A percentile compares a stretch with the other conserved stretches of the same genome.
Conservation (phyloP, 495 filamentous ascomycete genomes). For the Penicillium ochrochloron region DNA sequence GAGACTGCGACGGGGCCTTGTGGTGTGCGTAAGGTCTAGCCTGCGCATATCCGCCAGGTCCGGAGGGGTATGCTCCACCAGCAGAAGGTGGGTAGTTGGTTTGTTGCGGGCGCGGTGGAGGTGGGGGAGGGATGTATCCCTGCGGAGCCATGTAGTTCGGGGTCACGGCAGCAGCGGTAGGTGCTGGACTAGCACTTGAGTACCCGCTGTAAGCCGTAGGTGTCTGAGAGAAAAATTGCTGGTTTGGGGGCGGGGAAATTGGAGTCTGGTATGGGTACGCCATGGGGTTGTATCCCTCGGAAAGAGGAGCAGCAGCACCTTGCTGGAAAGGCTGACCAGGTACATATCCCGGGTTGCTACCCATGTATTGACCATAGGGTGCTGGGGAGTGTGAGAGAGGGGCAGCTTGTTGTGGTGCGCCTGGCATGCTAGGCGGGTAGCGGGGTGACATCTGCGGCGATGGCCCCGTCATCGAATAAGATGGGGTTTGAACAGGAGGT, state of each 20-base stretch:
- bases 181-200: conserved; percentile 41
- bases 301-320: conserved; percentile 49
- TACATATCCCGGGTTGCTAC: conserved; percentile 35
- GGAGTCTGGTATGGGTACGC: conserved; percentile 56
- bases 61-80: conserved; percentile 55
- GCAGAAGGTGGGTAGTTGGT: conserved; percentile 67
- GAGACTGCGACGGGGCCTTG: conserved; percentile 50
- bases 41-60: conserved; percentile 63
- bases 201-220: conserved; percentile 43
- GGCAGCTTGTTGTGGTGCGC: conserved; percentile 32
- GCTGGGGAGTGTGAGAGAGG: conserved; percentile 48
- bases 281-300: conserved; percentile 59
- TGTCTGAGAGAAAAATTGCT: conserved; percentile 48
- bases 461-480: conserved; percentile 41
- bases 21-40: conserved; percentile 46
- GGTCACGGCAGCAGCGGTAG: conserved; percentile 28
- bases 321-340: conserved; percentile 51
- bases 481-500: conserved; percentile 45
- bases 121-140: conserved; percentile 90
- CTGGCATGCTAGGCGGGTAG: conserved; percentile 48
- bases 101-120: conserved; percentile 81
- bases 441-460: conserved; percentile 51
- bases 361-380: conserved; percentile 48
- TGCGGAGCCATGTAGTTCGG: conserved; percentile 61
- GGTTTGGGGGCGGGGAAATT: conserved; percentile 49